Evolutionary conservation across 2,329 filamentous ascomycete genomes (phyloP).

Genomic region (Fusarium humuli): DNA sequence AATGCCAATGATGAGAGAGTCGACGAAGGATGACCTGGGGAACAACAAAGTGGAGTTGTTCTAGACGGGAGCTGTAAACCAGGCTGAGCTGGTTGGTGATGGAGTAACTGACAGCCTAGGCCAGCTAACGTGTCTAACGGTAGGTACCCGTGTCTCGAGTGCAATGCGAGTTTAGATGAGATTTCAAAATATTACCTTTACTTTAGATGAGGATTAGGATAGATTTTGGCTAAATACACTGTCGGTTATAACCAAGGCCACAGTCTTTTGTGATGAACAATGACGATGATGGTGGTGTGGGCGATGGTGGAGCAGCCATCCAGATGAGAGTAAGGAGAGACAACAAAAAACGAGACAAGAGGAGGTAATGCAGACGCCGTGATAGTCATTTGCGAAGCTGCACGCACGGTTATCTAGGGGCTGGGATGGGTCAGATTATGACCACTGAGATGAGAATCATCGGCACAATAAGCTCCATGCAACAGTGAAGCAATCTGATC

Average conservation of each 20-base stretch:
- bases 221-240: neutral
- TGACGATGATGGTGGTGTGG: conserved; percentile 34
- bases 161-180: neutral
- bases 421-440: conserved; percentile 24
- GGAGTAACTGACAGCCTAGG: conserved; percentile 26
- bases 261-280: conserved; percentile 8
- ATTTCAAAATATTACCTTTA: neutral
- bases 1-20: conserved; percentile 8
- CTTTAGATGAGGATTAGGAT: neutral
- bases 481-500: conserved; percentile 3
- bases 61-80: conserved; percentile 30
- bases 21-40: conserved; percentile 24
- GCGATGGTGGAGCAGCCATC: conserved; percentile 27
- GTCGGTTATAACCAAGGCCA: conserved; percentile 4
- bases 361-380: conserved; percentile 33
- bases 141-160: conserved; percentile 1
- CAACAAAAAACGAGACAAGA: conserved; percentile 16
- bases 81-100: conserved; percentile 34
- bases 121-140: conserved; percentile 9
- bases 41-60: conserved; percentile 39
- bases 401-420: conserved; percentile 20
- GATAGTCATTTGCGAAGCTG: conserved; percentile 30
- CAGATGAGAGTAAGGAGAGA: conserved; percentile 9
- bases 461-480: conserved; percentile 17
- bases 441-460: conserved; percentile 23